A percentile compares a stretch with the other conserved stretches of the same genome.
Evolutionary conservation across 2,329 filamentous ascomycete genomes (phyloP).

Genomic region (Beauveria scarabaeidicola): DNA sequence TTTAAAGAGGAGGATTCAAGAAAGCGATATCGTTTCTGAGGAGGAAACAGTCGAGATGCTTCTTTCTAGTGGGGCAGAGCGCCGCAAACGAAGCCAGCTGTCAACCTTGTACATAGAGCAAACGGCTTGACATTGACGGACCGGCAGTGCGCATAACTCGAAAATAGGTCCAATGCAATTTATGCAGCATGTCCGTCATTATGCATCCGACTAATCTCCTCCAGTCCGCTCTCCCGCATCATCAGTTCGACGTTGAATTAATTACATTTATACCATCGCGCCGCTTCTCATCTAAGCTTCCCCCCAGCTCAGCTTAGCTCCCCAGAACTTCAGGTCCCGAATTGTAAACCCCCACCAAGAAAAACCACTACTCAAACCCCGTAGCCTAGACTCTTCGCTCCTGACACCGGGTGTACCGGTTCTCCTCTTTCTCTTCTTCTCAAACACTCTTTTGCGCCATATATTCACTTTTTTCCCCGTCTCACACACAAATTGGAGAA

Average conservation of each 20-base stretch:
- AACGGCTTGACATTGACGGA: background rate
- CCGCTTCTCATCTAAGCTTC: too few species aligned
- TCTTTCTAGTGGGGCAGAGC: background rate
- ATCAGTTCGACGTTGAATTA: too few species aligned
- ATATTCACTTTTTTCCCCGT: background rate
- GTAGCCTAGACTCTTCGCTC: background rate
- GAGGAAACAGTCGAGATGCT: background rate
- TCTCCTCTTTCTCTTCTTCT: background rate
- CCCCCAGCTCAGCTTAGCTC: background rate
- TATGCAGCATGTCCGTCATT: too few species aligned
- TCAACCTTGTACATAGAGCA: too few species aligned
- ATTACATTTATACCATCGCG: too few species aligned
- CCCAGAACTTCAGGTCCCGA: background rate
- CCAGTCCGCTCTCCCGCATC: too few species aligned
- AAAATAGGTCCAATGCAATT: too few species aligned
- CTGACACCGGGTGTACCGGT: background rate
- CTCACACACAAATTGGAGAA: slow-evolving; percentile 14
- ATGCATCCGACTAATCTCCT: too few species aligned
- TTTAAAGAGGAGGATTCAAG: too few species aligned
- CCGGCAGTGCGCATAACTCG: too few species aligned
- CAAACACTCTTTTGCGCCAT: background rate
- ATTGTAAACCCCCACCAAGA: background rate
- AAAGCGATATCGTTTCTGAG: background rate
- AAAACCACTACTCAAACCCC: background rate
- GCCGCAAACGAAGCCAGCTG: too few species aligned